phyloP scores from a whole-genome alignment of 805 yeast genomes.

The Clavispora santaluciae region DNA sequence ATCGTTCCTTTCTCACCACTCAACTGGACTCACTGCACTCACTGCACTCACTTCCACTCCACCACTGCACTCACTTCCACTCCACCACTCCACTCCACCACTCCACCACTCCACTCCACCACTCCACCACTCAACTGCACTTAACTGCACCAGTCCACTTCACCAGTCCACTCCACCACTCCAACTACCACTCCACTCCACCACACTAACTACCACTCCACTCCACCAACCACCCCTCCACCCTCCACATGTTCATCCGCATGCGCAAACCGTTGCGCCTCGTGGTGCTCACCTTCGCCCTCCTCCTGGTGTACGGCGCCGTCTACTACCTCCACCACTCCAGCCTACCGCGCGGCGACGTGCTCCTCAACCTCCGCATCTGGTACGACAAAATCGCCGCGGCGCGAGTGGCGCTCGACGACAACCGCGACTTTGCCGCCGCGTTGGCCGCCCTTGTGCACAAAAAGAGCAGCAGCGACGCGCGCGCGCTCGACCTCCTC shows the following conservation, averaged over 20 bases:
- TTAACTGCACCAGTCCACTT: too few species aligned
- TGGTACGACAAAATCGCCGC: background rate
- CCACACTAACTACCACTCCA: too few species aligned
- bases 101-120: too few species aligned
- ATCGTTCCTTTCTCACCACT: too few species aligned
- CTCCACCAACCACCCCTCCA: background rate
- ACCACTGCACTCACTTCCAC: too few species aligned
- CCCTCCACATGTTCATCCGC: background rate
- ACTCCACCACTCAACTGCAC: too few species aligned
- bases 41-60: too few species aligned
- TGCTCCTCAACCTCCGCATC: constrained; percentile 1
- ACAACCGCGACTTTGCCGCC: background rate
- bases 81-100: too few species aligned
- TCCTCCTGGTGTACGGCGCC: background rate
- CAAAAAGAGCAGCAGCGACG: constrained; percentile 4
- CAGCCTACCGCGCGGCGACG: background rate
- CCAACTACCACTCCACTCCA: too few species aligned
- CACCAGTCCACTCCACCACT: too few species aligned
- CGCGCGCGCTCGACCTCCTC: constrained; percentile 4
- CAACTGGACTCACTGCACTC: too few species aligned
- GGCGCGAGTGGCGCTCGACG: constrained; percentile 3
- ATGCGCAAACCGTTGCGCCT: background rate
- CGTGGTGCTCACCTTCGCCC: background rate
- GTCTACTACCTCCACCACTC: background rate
- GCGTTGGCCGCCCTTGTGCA: background rate